These are phyloP conservation scores for Acmispon strigosus DNA, from an alignment of 306 rosid genomes.

Conservation along the genomic window DNA sequence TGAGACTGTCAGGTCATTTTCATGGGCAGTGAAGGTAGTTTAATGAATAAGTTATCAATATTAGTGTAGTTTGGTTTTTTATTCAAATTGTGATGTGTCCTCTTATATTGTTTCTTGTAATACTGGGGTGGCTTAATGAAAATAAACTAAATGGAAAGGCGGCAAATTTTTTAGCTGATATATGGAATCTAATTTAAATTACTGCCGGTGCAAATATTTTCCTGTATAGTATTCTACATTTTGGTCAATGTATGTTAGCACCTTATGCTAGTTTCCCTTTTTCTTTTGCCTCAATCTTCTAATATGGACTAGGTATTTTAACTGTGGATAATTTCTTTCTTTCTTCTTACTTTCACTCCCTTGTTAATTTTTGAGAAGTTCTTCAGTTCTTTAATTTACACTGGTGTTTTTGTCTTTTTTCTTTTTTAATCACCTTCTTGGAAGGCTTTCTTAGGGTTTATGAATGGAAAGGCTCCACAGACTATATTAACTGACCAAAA, in stretches of 20 bases:
- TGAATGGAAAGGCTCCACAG: slow-evolving; percentile 90
- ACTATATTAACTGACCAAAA: slow-evolving; percentile 90
- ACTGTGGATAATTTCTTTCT: not conserved
- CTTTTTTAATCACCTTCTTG: slow-evolving; percentile 29
- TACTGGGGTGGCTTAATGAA: not conserved
- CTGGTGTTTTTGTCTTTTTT: not conserved
- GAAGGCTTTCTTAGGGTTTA: slow-evolving; percentile 87
- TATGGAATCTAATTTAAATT: not conserved
- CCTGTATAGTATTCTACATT: not conserved
- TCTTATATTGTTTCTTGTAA: slow-evolving; percentile 5
- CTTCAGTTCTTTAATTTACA: slow-evolving; percentile 26
- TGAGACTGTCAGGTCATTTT: slow-evolving; percentile 69
- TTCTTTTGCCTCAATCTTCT: not conserved
- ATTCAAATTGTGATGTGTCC: slow-evolving; percentile 14
- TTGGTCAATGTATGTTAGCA: not conserved
- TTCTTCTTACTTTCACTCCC: not conserved
- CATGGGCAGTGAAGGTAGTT: slow-evolving; percentile 90
- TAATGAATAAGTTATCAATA: slow-evolving; percentile 3
- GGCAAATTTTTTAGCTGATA: not conserved
- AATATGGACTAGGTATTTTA: not conserved
- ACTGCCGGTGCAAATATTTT: slow-evolving; percentile 5
- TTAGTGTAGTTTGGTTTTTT: not conserved
- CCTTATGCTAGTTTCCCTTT: not conserved
- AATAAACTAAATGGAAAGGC: not conserved
- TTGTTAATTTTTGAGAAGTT: not conserved